Percentiles rank a stretch among this genome's conserved stretches.
phyloP scores from a whole-genome alignment of 176 grass and related monocot genomes.

The Thinopyrum elongatum region DNA sequence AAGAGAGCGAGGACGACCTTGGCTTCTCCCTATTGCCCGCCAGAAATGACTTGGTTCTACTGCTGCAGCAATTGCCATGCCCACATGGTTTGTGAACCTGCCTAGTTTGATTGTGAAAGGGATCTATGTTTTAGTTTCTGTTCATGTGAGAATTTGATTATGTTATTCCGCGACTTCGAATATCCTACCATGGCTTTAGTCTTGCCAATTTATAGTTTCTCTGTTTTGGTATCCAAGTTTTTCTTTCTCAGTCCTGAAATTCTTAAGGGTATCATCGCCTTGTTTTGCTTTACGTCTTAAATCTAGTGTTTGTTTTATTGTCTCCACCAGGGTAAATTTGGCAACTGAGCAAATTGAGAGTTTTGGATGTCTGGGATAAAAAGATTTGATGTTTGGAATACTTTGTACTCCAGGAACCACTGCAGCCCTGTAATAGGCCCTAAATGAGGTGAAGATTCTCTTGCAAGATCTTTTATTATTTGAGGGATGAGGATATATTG shows the following conservation, averaged over 20 bases:
- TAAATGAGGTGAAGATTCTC: too few species aligned
- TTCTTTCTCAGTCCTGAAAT: not conserved
- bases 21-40: conserved; percentile 64
- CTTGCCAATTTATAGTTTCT: not conserved
- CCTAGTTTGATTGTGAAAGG: not conserved
- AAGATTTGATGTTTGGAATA: too few species aligned
- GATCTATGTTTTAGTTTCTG: not conserved
- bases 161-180: not conserved
- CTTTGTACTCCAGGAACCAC: too few species aligned
- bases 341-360: too few species aligned
- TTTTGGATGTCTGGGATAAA: too few species aligned
- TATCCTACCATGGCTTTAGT: not conserved
- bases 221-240: not conserved
- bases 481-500: too few species aligned
- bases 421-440: too few species aligned
- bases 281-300: too few species aligned
- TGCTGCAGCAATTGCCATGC: not conserved
- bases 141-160: not conserved
- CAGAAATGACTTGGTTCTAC: not conserved
- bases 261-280: too few species aligned
- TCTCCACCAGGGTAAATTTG: too few species aligned
- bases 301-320: too few species aligned
- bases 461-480: too few species aligned
- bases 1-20: conserved; percentile 82
- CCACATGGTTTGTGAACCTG: conserved; percentile 4